Conservation (phyloP, 2,329 filamentous ascomycete species). For the Fusarium tanahbumbuense region DNA sequence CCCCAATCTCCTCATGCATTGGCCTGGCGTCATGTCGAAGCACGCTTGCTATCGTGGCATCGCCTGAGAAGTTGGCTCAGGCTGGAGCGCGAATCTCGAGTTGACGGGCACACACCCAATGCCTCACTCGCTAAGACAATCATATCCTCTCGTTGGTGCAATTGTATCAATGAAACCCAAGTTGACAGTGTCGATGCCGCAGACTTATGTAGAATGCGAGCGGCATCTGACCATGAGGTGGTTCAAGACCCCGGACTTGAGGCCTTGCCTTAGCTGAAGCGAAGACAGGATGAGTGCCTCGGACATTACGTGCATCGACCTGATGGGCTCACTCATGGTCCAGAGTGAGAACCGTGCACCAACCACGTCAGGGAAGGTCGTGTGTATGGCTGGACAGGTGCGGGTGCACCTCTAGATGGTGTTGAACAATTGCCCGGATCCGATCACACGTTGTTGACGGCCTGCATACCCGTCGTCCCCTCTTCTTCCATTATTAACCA, state of each 20-base stretch:
- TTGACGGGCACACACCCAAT: constrained; percentile 40
- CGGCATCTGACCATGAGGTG: constrained; percentile 45
- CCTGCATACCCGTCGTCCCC: constrained; percentile 41
- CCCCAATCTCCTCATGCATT: constrained; percentile 40
- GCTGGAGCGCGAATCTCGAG: constrained; percentile 24
- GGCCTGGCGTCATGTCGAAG: constrained; percentile 46
- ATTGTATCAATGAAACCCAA: constrained; percentile 34
- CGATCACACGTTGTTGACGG: constrained; percentile 46
- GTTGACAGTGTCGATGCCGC: constrained; percentile 25
- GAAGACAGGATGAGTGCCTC: constrained; percentile 37
- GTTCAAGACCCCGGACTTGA: constrained; percentile 37
- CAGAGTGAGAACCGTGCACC: constrained; percentile 46
- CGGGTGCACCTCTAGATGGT: constrained; percentile 45
- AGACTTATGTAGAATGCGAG: constrained; percentile 32
- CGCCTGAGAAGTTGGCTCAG: constrained; percentile 48
- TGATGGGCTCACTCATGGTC: constrained; percentile 46
- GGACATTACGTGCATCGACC: constrained; percentile 45
- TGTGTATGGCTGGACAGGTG: constrained; percentile 46
- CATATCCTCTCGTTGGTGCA: constrained; percentile 28
- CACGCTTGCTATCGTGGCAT: constrained; percentile 56
- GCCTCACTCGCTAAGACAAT: constrained; percentile 20
- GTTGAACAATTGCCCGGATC: constrained; percentile 46
- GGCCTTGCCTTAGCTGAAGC: constrained; percentile 38
- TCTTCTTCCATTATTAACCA: constrained; percentile 40
- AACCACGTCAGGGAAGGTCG: constrained; percentile 48